A percentile compares a stretch with the other conserved stretches of the same genome.
Conservation (phyloP, 371 early-diverging fungal species). For the Mucor irregularis region DNA sequence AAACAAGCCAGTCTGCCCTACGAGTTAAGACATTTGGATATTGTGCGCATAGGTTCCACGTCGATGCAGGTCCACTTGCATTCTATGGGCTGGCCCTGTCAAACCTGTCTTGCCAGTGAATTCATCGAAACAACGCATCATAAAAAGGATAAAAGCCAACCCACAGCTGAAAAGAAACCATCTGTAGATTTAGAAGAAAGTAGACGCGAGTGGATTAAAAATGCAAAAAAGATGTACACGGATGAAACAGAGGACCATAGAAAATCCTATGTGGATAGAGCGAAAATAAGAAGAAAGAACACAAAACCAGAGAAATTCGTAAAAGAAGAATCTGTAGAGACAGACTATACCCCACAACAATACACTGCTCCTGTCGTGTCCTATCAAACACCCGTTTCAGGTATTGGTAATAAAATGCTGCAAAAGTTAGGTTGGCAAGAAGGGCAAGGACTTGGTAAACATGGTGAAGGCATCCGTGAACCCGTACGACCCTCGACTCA, state of each 20-base stretch:
- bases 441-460: conserved; percentile 41
- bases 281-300: conserved; percentile 14
- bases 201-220: conserved; percentile 16
- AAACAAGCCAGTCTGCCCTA: conserved; percentile 39
- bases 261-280: conserved; percentile 16
- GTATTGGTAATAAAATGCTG: conserved; percentile 36
- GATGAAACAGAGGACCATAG: not conserved
- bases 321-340: not conserved
- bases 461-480: conserved; percentile 30
- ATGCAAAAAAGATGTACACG: conserved; percentile 4
- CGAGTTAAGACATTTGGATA: conserved; percentile 30
- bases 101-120: conserved; percentile 24
- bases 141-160: conserved; percentile 10
- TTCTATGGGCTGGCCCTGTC: conserved; percentile 32
- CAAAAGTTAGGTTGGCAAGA: conserved; percentile 48
- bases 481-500: conserved; percentile 22
- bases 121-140: conserved; percentile 16
- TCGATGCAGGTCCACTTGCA: conserved; percentile 40
- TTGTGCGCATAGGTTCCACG: conserved; percentile 34
- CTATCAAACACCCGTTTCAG: conserved; percentile 21
- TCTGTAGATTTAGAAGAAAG: conserved; percentile 9
- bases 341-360: not conserved
- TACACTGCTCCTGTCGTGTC: not conserved
- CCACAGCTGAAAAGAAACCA: not conserved
- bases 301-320: conserved; percentile 2